Base-by-base conservation (phyloP, 345 rosid species). In the Salix purpurea region DNA sequence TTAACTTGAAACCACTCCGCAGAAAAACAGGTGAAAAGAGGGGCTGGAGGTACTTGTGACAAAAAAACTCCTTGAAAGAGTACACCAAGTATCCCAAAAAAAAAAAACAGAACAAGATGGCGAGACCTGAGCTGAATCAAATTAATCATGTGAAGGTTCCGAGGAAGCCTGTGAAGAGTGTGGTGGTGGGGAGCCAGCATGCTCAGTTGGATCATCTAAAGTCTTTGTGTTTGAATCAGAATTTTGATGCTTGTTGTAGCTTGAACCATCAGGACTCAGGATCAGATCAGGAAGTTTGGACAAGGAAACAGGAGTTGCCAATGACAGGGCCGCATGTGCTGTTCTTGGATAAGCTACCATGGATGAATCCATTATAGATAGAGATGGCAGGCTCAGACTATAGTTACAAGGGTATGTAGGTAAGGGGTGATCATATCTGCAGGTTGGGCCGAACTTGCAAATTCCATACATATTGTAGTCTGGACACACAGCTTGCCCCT, bases 401-500 rank as follows among this genome's bases (percentile, higher is more conserved):
- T 85, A 86, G 81, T 79, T 71, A 66, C 69, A 83, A 32, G 92
- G 76, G 76, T 87, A 89, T 71, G 83, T 80, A 76, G 84, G 62
- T 81, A 81, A 82, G 32, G 92, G 87, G 78, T 92, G 97, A 82
- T 92, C 97, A 58, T 82, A 91, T 87, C 82, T 87, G 86, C 97
- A 92, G 70, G 76, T 87, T 74, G 90, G 89, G 26, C 97, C 97
- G 46, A 69, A 89, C 83, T 90, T 89, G 86, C 97, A 92, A 64
- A 89, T 69, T 40, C 97, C 97, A 26, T 87, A 82, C 77, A 81
- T 85, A 69, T 66, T 86, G 84, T 89, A 90, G 86, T 84, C 85
- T 21, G 89, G 81, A 85, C 97, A 92, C 46, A 85, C 70, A 69
- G 92, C 85, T 76, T 88, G 95, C 44, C 97, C 97, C 97, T 92